These are phyloP conservation scores for Mucor irregularis DNA, from an alignment of 371 early-diverging fungal species.

Conservation along the genomic window DNA sequence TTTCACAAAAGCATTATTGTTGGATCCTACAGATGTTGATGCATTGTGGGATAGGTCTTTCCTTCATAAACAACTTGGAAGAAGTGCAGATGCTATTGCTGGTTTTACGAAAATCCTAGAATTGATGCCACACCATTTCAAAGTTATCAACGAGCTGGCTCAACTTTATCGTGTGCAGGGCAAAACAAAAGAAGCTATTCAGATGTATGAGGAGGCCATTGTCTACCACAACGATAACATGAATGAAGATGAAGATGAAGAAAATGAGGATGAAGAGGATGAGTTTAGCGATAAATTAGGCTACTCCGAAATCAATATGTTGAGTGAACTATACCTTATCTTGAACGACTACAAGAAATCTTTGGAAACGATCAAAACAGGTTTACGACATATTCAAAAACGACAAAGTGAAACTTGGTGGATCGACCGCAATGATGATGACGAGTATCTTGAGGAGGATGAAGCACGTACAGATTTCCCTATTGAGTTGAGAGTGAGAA, in stretches of 20 bases:
- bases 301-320: slow-evolving; percentile 81
- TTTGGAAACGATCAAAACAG: slow-evolving; percentile 68
- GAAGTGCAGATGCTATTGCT: slow-evolving; percentile 48
- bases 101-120: slow-evolving; percentile 55
- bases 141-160: slow-evolving; percentile 58
- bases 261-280: slow-evolving; percentile 33
- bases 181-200: slow-evolving; percentile 53
- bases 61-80: slow-evolving; percentile 52
- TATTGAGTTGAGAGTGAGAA: slow-evolving; percentile 80
- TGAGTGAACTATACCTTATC: slow-evolving; percentile 83
- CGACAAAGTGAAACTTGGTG: slow-evolving; percentile 68
- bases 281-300: slow-evolving; percentile 53
- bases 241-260: slow-evolving; percentile 25
- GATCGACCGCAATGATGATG: slow-evolving; percentile 53
- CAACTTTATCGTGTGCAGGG: slow-evolving; percentile 47
- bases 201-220: slow-evolving; percentile 54
- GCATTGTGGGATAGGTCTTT: slow-evolving; percentile 72
- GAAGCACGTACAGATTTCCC: slow-evolving; percentile 58
- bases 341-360: slow-evolving; percentile 73
- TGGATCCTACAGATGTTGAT: slow-evolving; percentile 68
- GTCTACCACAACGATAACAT: slow-evolving; percentile 35
- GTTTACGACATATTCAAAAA: slow-evolving; percentile 68
- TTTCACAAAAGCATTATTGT: slow-evolving; percentile 63
- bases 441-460: slow-evolving; percentile 52
- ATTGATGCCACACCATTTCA: slow-evolving; percentile 54